Percentiles rank a stretch among this genome's conserved stretches.
These are phyloP conservation scores for Solanum hybrid DNA, from an alignment of 305 asterid species.

Conservation along the genomic window DNA sequence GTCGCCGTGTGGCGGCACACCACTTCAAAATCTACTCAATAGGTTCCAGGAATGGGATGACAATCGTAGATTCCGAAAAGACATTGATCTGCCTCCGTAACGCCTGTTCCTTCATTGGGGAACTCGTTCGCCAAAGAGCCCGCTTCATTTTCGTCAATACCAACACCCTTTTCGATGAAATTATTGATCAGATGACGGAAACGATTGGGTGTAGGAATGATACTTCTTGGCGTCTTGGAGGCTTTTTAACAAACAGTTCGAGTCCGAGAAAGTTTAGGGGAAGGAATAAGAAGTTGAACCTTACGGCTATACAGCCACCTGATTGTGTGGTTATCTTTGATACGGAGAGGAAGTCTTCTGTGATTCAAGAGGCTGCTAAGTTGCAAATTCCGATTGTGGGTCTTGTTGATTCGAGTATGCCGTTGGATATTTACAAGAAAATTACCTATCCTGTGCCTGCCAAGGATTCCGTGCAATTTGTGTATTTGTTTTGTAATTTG, in stretches of 20 bases:
- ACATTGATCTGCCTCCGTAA: constrained; percentile 80
- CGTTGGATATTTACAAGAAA: constrained; percentile 68
- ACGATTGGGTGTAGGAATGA: constrained; percentile 60
- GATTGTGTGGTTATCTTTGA: constrained; percentile 88
- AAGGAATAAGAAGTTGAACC: constrained; percentile 71
- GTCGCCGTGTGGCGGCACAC: constrained; percentile 70
- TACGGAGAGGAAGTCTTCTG: constrained; percentile 74
- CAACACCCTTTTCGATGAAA: constrained; percentile 69
- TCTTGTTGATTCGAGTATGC: constrained; percentile 82
- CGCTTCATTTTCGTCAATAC: constrained; percentile 88
- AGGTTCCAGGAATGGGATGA: constrained; percentile 71
- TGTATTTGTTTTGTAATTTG: constrained; percentile 89
- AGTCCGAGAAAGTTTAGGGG: constrained; percentile 82
- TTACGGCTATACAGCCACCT: constrained; percentile 59
- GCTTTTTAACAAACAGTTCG: constrained; percentile 78
- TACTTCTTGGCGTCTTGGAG: constrained; percentile 94
- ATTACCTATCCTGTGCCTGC: constrained; percentile 92
- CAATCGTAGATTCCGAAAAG: constrained; percentile 76
- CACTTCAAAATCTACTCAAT: constrained; percentile 84
- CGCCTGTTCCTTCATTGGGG: constrained; percentile 84
- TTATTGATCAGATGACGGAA: constrained; percentile 60
- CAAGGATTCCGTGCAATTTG: constrained; percentile 83
- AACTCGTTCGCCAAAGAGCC: constrained; percentile 54
- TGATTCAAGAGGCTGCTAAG: constrained; percentile 67
- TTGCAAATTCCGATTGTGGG: constrained; percentile 92